These are phyloP conservation scores for Acarospora socialis DNA, from an alignment of 2,329 filamentous ascomycete species.

Conservation along the genomic window DNA sequence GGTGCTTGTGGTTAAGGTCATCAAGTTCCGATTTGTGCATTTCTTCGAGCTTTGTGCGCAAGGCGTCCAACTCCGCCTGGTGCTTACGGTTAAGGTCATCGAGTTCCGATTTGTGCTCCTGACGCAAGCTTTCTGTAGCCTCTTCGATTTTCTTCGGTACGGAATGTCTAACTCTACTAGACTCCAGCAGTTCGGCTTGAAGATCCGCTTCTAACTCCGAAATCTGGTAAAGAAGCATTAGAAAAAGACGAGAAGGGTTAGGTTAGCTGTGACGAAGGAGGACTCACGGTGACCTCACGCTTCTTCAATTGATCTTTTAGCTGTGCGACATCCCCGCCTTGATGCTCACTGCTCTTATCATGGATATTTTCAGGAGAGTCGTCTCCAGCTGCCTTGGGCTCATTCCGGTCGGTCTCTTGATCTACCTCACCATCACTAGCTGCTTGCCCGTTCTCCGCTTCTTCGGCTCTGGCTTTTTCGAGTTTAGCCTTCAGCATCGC, in stretches of 20 bases:
- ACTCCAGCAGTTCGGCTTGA: background rate
- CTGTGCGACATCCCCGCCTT: background rate
- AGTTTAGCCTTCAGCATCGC: constrained; percentile 1
- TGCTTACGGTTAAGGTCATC: background rate
- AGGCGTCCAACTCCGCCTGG: background rate
- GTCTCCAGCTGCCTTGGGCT: background rate
- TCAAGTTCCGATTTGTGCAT: background rate
- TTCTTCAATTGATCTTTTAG: too few relatives aligned
- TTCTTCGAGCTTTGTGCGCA: background rate
- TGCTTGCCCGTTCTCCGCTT: background rate
- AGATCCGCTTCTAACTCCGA: background rate
- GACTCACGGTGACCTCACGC: too few relatives aligned
- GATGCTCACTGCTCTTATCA: background rate
- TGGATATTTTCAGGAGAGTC: background rate
- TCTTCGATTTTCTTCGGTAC: background rate
- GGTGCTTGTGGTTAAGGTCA: background rate
- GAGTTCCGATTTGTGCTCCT: background rate
- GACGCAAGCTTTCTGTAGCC: background rate
- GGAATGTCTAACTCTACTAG: background rate
- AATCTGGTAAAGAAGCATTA: too few relatives aligned
- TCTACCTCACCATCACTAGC: too few relatives aligned
- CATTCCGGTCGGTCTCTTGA: too few relatives aligned
- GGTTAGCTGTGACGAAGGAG: too few relatives aligned
- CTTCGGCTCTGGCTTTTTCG: constrained; percentile 2
- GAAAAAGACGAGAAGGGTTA: too few relatives aligned